These are phyloP conservation scores for Lipomyces yamanashiensis DNA, from an alignment of 805 yeast genomes.

Conservation along the genomic window DNA sequence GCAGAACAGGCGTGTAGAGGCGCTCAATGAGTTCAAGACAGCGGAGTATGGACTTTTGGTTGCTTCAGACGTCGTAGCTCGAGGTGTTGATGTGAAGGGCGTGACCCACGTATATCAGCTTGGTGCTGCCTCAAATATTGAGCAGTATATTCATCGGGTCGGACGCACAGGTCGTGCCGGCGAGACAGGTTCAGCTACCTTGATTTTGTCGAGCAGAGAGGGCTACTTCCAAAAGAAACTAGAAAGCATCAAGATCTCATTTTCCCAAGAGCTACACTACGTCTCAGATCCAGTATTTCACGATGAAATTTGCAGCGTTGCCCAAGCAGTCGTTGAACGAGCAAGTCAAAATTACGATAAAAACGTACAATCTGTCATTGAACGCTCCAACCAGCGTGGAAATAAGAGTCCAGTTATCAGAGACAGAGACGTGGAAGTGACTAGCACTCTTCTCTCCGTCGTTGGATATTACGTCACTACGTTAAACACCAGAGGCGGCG, in stretches of 20 bases:
- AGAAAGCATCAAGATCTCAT: conserved; percentile 40
- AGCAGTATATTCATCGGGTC: conserved; percentile 89
- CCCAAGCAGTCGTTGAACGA: background rate
- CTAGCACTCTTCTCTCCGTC: background rate
- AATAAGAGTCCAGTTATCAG: background rate
- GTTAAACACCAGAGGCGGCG: background rate
- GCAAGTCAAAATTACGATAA: background rate
- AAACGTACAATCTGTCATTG: background rate
- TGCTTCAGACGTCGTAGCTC: conserved; percentile 91
- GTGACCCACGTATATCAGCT: conserved; percentile 85
- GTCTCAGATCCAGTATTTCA: conserved; percentile 12
- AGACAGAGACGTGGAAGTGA: background rate
- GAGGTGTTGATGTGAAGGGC: conserved; percentile 94
- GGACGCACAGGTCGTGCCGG: conserved; percentile 98
- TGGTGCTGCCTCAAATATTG: conserved; percentile 71
- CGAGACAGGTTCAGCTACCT: conserved; percentile 68
- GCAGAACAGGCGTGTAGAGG: conserved; percentile 67
- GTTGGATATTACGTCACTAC: background rate
- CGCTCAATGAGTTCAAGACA: conserved; percentile 59
- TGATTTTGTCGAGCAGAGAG: conserved; percentile 64
- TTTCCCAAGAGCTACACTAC: conserved; percentile 15
- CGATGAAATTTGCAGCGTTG: conserved; percentile 3
- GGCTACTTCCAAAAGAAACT: conserved; percentile 58
- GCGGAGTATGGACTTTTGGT: conserved; percentile 62
- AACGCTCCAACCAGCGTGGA: background rate